A percentile compares a stretch with the other conserved stretches of the same genome.
Evolutionary conservation across 2,329 filamentous ascomycete species (phyloP).

Genomic region (Aureobasidium mangrovei): DNA sequence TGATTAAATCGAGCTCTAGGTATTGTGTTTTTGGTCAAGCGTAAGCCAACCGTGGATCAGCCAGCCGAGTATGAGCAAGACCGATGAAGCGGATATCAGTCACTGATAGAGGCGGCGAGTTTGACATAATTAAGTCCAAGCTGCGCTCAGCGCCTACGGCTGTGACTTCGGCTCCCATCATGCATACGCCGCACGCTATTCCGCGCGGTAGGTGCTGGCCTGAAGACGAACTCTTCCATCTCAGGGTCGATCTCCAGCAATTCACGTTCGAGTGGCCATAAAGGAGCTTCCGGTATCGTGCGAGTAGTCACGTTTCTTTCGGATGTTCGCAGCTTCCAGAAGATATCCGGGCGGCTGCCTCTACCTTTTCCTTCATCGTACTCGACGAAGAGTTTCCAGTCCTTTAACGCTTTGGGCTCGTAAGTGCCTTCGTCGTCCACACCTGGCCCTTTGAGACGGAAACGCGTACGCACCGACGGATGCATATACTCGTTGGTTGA

Average conservation of each 20-base stretch:
- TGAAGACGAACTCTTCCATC: slow-evolving; percentile 33
- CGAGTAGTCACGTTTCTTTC: slow-evolving; percentile 30
- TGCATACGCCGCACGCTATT: slow-evolving; percentile 4
- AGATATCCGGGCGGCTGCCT: slow-evolving; percentile 30
- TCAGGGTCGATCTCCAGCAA: slow-evolving; percentile 33
- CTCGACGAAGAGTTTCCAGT: slow-evolving; percentile 41
- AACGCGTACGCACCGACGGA: slow-evolving; percentile 38
- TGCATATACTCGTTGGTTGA: slow-evolving; percentile 47
- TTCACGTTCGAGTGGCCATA: slow-evolving; percentile 37
- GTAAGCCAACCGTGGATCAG: no score
- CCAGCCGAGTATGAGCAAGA: no score
- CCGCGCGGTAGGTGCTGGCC: slow-evolving; percentile 15
- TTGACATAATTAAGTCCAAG: no score
- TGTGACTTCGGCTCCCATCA: neutral
- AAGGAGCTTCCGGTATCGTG: slow-evolving; percentile 36
- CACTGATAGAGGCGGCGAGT: no score
- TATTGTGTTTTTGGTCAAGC: no score
- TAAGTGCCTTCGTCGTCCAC: slow-evolving; percentile 38
- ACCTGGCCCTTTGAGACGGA: slow-evolving; percentile 39
- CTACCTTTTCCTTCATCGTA: slow-evolving; percentile 28
- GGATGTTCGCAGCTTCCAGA: slow-evolving; percentile 33
- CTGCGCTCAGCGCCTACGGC: neutral
- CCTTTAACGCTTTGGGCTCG: slow-evolving; percentile 34
- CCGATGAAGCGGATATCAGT: no score
- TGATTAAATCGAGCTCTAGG: no score